Evolutionary conservation across 2,329 filamentous ascomycete species (phyloP).

Genomic region (Cytospora piceae): DNA sequence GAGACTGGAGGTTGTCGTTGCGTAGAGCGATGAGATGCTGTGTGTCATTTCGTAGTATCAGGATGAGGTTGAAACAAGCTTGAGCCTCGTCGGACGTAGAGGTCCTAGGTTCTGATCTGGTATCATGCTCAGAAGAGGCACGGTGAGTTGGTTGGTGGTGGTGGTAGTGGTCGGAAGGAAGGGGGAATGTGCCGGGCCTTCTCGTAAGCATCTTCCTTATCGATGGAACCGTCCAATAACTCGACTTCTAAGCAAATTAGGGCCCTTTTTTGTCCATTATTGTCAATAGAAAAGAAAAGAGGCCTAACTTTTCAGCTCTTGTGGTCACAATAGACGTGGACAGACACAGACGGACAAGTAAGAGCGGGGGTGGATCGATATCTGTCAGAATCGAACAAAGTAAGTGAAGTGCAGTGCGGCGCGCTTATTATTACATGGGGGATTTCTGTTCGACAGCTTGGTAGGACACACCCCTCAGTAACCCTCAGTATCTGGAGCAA

Average conservation of each 20-base stretch:
- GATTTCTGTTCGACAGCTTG: not conserved
- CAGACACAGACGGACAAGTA: not conserved
- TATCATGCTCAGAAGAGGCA: conserved; percentile 22
- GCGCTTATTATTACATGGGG: not conserved
- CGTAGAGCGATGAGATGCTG: conserved; percentile 29
- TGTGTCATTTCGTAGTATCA: conserved; percentile 28
- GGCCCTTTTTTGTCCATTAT: not conserved
- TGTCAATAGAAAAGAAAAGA: not conserved
- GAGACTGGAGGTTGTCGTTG: conserved; percentile 22
- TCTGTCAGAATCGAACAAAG: not conserved
- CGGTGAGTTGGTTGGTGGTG: conserved; percentile 10
- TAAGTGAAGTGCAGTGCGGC: not conserved
- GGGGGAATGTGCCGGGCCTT: conserved; percentile 18
- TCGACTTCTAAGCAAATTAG: not conserved
- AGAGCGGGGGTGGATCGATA: not conserved
- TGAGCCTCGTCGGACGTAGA: conserved; percentile 27
- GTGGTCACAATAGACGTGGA: not conserved
- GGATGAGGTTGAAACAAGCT: conserved; percentile 28
- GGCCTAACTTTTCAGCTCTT: not conserved
- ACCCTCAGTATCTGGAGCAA: not conserved
- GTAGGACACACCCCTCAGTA: not conserved
- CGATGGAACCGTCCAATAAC: not conserved
- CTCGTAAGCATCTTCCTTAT: conserved; percentile 16
- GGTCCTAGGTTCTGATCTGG: conserved; percentile 17
- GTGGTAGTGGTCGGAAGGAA: conserved; percentile 1